Base-by-base conservation (phyloP, 176 grass and related monocot genomes). In the Juncus inflexus region DNA sequence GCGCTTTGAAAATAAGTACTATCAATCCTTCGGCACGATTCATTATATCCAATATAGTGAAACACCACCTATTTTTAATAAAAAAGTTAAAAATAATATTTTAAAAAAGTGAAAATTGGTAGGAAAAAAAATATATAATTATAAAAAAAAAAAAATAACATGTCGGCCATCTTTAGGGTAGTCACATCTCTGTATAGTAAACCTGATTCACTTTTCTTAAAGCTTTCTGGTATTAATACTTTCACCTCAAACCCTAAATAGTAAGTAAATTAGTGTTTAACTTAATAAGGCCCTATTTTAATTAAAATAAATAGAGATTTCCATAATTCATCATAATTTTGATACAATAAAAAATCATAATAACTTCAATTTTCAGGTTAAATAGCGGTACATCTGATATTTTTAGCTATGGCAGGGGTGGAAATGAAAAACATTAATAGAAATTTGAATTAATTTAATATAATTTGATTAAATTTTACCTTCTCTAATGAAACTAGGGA, bases 101-200 rank as follows among this genome's bases (percentile, higher is more conserved):
- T 5, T 6, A 47, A 47, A 47, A 9, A 47, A 47, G 6, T 47
- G 43, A 47, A 47, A 47, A 47, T 47, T 47, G 43, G 43, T 6
- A 47, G 4, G 19, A 47, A 47, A 9, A 47, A 47, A 47, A 47
- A 47, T 6, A 47, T 47, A 57, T 7, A 42, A 57, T 50, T 40
- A 67, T 74, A 63, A 36, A 57, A 78, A 61, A 42, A n/a, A 58
- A 35, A 68, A 59, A 56, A 9, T 51, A 74, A 97, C 88, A 87
- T 97, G 94, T 67, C 91, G 94, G 74, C 88, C 94, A 86, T 97
- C 94, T 77, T 97, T 91, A 70, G 88, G 94, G 70, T 77, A 89
- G 41, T 97, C 69, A 55, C 67, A 58, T 97, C 88, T 72, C 87
- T 74, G 65, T 86, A 92, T 64, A 97, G 89, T 50, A 97, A 77